These are phyloP conservation scores for Vitis hybrid DNA, from an alignment of 177 flowering plant genomes.

Conservation along the genomic window DNA sequence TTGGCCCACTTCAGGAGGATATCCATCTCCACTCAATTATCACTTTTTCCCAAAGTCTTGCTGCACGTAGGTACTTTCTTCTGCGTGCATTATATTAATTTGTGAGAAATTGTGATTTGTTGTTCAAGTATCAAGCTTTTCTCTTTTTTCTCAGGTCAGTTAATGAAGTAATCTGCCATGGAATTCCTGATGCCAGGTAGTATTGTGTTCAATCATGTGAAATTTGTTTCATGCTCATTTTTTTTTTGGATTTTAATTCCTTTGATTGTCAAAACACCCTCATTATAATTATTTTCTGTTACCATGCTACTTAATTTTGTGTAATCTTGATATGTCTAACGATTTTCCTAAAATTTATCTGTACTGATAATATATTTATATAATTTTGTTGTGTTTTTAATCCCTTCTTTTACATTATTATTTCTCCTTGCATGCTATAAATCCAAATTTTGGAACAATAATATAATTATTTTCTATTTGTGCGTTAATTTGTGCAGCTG, in stretches of 20 bases:
- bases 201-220: not conserved
- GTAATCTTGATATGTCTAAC: too few relatives aligned
- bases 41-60: conserved; percentile 97
- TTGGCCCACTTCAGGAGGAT: conserved; percentile 65
- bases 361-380: not conserved
- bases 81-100: conserved; percentile 8
- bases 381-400: not conserved
- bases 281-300: not conserved
- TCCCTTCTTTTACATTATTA: too few relatives aligned
- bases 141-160: conserved; percentile 61
- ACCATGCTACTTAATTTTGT: too few relatives aligned
- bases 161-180: conserved; percentile 98
- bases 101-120: not conserved
- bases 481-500: too few relatives aligned
- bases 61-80: conserved; percentile 96
- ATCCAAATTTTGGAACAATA: too few relatives aligned
- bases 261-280: not conserved
- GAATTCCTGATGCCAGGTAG: conserved; percentile 97
- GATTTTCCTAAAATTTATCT: too few relatives aligned
- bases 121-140: not conserved
- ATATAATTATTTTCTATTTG: too few relatives aligned
- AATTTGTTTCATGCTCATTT: not conserved
- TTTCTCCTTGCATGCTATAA: too few relatives aligned
- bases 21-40: conserved; percentile 97
- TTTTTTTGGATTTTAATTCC: not conserved